These are phyloP conservation scores for Saccharum officinarum DNA, from an alignment of 176 grass and related monocot genomes.

Conservation along the genomic window DNA sequence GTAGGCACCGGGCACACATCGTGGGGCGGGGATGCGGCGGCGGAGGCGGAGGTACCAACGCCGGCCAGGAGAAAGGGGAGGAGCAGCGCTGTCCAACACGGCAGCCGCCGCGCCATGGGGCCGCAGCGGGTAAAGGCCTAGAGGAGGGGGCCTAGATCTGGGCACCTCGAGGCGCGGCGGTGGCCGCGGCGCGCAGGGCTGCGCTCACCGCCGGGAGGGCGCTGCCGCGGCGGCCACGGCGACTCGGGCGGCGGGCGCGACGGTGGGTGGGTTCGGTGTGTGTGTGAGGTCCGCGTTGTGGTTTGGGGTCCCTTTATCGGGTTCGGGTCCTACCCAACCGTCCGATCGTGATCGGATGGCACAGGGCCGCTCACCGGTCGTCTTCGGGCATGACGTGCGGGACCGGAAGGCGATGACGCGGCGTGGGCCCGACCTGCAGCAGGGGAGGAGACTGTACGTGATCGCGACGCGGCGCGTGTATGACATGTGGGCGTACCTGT, in stretches of 20 bases:
- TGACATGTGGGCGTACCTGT: not conserved
- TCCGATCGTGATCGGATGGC: slow-evolving; percentile 30
- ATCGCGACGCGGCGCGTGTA: not conserved
- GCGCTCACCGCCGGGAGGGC: slow-evolving; percentile 32
- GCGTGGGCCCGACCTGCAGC: not conserved
- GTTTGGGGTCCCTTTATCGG: slow-evolving; percentile 42
- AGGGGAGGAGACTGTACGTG: not conserved
- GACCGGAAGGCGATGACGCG: not conserved
- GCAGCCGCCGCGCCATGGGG: slow-evolving; percentile 40
- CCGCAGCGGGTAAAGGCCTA: not conserved
- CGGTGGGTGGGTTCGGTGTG: slow-evolving; percentile 34
- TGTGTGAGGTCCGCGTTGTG: slow-evolving; percentile 33
- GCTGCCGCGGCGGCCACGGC: slow-evolving; percentile 32
- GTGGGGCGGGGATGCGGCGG: not conserved
- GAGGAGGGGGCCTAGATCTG: slow-evolving; percentile 41
- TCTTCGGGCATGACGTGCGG: slow-evolving; percentile 29
- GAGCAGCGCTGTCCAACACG: slow-evolving; percentile 34
- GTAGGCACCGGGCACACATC: slow-evolving; percentile 36
- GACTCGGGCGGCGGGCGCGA: slow-evolving; percentile 34
- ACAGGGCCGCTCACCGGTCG: not conserved
- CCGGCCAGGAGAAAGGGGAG: slow-evolving; percentile 33
- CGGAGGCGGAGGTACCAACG: slow-evolving; percentile 5
- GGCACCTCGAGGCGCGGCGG: not conserved
- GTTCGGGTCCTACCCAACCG: not conserved
- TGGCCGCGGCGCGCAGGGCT: not conserved